Base-by-base conservation (phyloP, 2,329 filamentous ascomycete genomes). In the Nigrospora oryzae region DNA sequence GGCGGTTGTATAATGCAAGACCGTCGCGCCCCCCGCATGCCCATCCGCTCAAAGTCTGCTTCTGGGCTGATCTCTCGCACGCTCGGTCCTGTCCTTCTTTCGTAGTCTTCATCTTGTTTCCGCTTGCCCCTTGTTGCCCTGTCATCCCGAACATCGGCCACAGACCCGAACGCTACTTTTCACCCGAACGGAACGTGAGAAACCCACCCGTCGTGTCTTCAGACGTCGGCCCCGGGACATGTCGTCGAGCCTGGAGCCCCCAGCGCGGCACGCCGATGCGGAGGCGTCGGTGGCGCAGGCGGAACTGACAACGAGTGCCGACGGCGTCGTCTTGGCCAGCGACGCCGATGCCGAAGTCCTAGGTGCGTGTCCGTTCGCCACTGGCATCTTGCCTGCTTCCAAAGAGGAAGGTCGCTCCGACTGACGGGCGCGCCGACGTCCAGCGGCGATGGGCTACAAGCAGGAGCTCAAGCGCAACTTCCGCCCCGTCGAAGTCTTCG, bases 391-490 rank as follows among this genome's bases (percentile, higher is more conserved):
- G 13, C 14, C 14, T 13, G 8, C n/a, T 4, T 35, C 12, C 33
- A 3, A 15, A 4, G 12, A 5, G 3, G 33, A 35, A 13, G 5
- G 11, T 3, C 33, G 2, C n/a, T 10, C 8, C 11, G 14, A 11
- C 31, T 34, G 15, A 14, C 13, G 4, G 13, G 38, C 13, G 38
- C 6, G 30, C 11, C 6, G 14, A 10, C 23, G 23, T 7, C 12
- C 7, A 42, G 40, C 40, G 13, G 15, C 12, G 1, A 42, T 42
- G 40, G 40, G 40, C 40, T 42, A 42, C 32, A 35, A 42, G 40
- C 40, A 42, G 19, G 40, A 42, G 19, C 40, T 42, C 31, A 42
- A 42, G 40, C 40, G 40, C 13, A 36, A 42, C 14, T 42, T 36
- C 19, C 33, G 40, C 16, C 16, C 40, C 17, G 17, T 42, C 19